Percentiles rank a stretch among this genome's conserved stretches.
phyloP scores from a whole-genome alignment of 306 rosid genomes.

The Gleditsia sinensis region DNA sequence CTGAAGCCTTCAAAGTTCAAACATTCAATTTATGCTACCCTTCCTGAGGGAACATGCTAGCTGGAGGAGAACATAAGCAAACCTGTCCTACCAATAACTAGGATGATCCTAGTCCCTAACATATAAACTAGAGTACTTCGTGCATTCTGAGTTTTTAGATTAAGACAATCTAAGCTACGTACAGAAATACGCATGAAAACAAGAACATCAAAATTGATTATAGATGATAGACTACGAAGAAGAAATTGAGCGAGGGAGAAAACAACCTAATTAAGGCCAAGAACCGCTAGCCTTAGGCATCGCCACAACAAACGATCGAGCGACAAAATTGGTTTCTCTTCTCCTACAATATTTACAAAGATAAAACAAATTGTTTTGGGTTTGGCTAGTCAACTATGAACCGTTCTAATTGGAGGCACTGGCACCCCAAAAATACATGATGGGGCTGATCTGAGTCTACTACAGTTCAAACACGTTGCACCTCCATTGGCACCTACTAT shows the following conservation, averaged over 20 bases:
- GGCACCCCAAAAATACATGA: constrained; percentile 44
- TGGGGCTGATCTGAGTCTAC: constrained; percentile 26
- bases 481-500: not conserved
- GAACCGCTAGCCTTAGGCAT: not conserved
- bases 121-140: too few relatives aligned
- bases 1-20: too few relatives aligned
- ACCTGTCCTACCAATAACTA: too few relatives aligned
- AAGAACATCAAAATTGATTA: too few relatives aligned
- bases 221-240: not conserved
- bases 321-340: not conserved
- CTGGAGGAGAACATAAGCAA: too few relatives aligned
- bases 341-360: not conserved
- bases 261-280: not conserved
- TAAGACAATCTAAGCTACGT: too few relatives aligned
- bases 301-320: not conserved
- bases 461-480: constrained; percentile 33
- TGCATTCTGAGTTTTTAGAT: too few relatives aligned
- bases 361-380: not conserved
- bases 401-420: constrained; percentile 46
- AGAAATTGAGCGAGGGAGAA: too few relatives aligned
- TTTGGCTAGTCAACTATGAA: constrained; percentile 32
- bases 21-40: too few relatives aligned
- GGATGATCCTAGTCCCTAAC: too few relatives aligned
- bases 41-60: too few relatives aligned
- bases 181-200: too few relatives aligned